phyloP scores from a whole-genome alignment of 768 basidiomycete species.

The Trametes punicea region DNA sequence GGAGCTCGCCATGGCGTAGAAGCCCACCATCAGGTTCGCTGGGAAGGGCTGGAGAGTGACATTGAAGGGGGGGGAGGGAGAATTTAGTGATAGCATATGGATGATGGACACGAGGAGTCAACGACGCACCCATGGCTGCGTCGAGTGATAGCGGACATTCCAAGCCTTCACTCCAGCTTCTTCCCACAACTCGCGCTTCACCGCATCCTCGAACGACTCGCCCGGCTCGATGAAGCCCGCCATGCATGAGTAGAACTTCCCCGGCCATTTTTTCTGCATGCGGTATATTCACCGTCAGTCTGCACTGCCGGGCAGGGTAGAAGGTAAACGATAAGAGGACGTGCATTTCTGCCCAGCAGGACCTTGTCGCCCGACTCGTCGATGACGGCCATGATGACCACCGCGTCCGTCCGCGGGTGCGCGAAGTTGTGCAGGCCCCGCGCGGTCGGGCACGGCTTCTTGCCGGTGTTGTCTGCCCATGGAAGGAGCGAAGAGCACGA shows the following conservation, averaged over 20 bases:
- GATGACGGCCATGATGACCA: slow-evolving; percentile 87
- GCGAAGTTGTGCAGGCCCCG: slow-evolving; percentile 85
- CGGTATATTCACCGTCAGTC: not conserved
- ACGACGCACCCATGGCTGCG: slow-evolving; percentile 76
- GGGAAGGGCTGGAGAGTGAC: slow-evolving; percentile 72
- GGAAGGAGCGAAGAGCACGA: slow-evolving; percentile 73
- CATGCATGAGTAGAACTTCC: slow-evolving; percentile 72
- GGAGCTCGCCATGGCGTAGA: slow-evolving; percentile 75
- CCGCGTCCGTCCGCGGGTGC: slow-evolving; percentile 81
- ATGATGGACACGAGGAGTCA: slow-evolving; percentile 4
- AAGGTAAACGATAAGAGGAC: slow-evolving; percentile 26
- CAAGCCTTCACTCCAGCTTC: slow-evolving; percentile 90
- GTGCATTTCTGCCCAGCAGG: slow-evolving; percentile 81
- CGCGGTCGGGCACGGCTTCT: slow-evolving; percentile 70
- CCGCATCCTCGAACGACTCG: slow-evolving; percentile 92
- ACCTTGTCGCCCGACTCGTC: slow-evolving; percentile 80
- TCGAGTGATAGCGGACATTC: slow-evolving; percentile 81
- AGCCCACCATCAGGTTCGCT: slow-evolving; percentile 87
- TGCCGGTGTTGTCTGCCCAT: slow-evolving; percentile 62
- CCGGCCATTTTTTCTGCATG: slow-evolving; percentile 59
- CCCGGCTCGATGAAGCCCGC: slow-evolving; percentile 95
- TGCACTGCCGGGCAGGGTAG: not conserved
- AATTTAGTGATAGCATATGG: no score
- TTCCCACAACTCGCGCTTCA: slow-evolving; percentile 91
- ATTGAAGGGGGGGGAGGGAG: not conserved